Conservation (phyloP, 2,329 filamentous ascomycete species). For the Periconia macrospinosa region DNA sequence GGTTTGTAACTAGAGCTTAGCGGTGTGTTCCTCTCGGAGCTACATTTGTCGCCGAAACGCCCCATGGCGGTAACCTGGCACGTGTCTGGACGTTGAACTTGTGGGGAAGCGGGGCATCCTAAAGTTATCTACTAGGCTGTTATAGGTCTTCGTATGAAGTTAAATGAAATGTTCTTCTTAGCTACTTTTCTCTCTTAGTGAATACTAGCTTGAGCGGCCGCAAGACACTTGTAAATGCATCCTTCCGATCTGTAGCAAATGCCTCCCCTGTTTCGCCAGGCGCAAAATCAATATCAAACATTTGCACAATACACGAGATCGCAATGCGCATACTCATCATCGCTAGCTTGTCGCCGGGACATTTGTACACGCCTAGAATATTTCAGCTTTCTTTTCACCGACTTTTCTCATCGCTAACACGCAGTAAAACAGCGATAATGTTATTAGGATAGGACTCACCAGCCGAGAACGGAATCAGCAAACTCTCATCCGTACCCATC, state of each 20-base stretch:
- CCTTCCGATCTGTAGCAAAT: constrained; percentile 22
- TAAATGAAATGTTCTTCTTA: no score
- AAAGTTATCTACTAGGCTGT: no score
- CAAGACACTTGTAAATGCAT: constrained; percentile 21
- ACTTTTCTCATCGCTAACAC: background rate
- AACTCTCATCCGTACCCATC: constrained; percentile 14
- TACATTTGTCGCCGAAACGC: no score
- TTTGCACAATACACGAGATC: constrained; percentile 17
- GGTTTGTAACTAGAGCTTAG: no score
- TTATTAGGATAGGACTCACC: constrained; percentile 14
- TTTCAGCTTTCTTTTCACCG: background rate
- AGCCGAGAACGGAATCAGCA: background rate
- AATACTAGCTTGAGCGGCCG: constrained; percentile 28
- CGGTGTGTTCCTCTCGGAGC: no score
- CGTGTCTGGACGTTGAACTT: no score
- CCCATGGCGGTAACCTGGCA: no score
- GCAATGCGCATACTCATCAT: constrained; percentile 18
- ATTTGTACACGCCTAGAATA: constrained; percentile 12
- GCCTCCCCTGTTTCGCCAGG: constrained; percentile 20
- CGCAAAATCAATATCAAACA: constrained; percentile 24
- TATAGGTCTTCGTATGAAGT: no score
- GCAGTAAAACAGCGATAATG: background rate
- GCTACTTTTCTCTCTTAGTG: background rate
- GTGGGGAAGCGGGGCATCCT: no score
- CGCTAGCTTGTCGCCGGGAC: constrained; percentile 23